Percentiles rank a stretch among this genome's conserved stretches.
These are phyloP conservation scores for Dendrocalamus sinicus DNA, from an alignment of 176 grass and related monocot species.

Conservation along the genomic window DNA sequence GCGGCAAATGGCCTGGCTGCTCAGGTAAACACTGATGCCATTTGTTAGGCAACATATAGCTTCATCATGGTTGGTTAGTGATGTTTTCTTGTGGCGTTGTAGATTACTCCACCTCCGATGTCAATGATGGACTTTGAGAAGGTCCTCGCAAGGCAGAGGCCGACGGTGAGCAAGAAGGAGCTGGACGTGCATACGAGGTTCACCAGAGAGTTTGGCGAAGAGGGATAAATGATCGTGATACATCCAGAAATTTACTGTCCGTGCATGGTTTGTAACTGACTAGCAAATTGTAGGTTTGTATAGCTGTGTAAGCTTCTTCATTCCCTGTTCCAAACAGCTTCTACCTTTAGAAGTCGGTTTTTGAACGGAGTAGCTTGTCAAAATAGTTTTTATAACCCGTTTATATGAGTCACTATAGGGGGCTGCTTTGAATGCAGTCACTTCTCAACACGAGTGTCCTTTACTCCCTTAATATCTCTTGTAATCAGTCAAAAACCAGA, in stretches of 20 bases:
- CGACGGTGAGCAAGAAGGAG: conserved; percentile 69
- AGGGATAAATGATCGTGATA: not conserved
- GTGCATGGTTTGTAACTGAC: not conserved
- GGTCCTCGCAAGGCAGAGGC: conserved; percentile 56
- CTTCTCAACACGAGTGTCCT: no score
- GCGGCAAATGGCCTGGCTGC: conserved; percentile 52
- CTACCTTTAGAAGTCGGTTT: no score
- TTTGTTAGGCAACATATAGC: no score
- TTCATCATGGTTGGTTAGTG: not conserved
- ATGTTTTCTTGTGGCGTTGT: not conserved
- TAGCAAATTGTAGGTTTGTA: not conserved
- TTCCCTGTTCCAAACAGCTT: no score
- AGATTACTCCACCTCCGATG: conserved; percentile 69
- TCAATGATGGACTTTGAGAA: conserved; percentile 62
- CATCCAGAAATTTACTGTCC: not conserved
- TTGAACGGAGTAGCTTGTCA: no score
- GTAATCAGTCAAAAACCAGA: no score
- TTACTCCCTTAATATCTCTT: no score
- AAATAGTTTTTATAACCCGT: no score
- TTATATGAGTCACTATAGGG: no score
- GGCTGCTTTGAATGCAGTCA: no score
- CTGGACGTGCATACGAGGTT: conserved; percentile 51
- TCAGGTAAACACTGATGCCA: conserved; percentile 27
- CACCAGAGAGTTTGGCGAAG: conserved; percentile 38
- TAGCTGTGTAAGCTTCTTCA: not conserved